phyloP scores from a whole-genome alignment of 2,329 filamentous ascomycete genomes.

The Fusarium oxysporum region DNA sequence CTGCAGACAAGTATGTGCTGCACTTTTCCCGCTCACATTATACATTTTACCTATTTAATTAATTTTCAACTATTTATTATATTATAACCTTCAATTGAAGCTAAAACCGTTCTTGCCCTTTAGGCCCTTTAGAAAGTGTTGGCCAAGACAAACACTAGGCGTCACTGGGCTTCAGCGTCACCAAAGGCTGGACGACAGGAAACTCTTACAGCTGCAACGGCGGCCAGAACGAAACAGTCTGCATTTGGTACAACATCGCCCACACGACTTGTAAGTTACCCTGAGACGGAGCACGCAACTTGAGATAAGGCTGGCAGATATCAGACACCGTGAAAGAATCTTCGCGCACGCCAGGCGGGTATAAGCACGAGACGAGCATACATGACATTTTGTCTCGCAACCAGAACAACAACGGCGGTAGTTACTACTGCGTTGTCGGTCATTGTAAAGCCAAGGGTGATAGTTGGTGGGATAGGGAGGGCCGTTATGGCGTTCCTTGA shows the following conservation, averaged over 20 bases:
- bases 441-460: neutral
- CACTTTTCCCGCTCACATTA: too few relatives aligned
- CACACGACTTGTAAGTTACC: neutral
- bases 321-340: neutral
- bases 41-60: too few relatives aligned
- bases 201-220: neutral
- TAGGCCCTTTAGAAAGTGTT: too few relatives aligned
- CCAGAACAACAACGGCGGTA: neutral
- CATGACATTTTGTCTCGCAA: neutral
- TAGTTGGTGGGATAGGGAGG: neutral
- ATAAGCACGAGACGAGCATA: neutral
- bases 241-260: neutral
- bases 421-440: neutral
- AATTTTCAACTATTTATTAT: too few relatives aligned
- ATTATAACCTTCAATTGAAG: too few relatives aligned
- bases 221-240: neutral
- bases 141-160: neutral
- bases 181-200: neutral
- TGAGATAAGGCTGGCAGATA: neutral
- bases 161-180: neutral
- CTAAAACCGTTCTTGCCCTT: too few relatives aligned
- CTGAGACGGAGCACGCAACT: fast-evolving
- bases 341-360: neutral
- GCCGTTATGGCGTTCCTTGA: neutral
- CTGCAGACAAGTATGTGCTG: too few relatives aligned